Conservation (phyloP, 2,329 filamentous ascomycete species). For the Epichloe elymi region DNA sequence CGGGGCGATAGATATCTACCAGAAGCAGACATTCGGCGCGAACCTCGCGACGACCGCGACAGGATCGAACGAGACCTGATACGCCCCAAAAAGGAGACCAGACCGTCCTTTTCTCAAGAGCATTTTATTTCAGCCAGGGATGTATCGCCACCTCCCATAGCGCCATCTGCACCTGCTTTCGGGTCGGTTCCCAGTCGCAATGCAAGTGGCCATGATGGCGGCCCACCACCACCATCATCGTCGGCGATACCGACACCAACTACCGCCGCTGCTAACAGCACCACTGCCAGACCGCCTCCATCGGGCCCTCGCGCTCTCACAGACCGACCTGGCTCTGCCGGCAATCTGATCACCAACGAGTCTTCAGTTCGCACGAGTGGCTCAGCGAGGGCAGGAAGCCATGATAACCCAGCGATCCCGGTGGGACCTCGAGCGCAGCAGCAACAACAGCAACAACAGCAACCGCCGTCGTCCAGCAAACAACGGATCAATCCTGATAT, state of each 20-base stretch:
- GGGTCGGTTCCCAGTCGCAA: constrained; percentile 39
- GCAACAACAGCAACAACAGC: constrained; percentile 17
- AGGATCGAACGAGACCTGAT: constrained; percentile 31
- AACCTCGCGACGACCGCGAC: constrained; percentile 35
- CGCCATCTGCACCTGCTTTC: constrained; percentile 45
- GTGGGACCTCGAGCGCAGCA: constrained; percentile 41
- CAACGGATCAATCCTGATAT: constrained; percentile 46
- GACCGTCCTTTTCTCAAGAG: constrained; percentile 35
- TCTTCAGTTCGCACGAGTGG: constrained; percentile 24
- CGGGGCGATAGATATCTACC: constrained; percentile 27
- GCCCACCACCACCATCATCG: constrained; percentile 12
- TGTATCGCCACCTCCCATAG: constrained; percentile 43
- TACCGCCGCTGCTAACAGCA: not conserved
- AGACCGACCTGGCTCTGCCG: constrained; percentile 34
- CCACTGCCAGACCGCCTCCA: constrained; percentile 31
- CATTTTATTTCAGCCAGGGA: constrained; percentile 33
- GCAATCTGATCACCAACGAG: constrained; percentile 14
- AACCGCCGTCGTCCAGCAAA: constrained; percentile 41
- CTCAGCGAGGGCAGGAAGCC: constrained; percentile 25
- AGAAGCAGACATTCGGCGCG: constrained; percentile 27
- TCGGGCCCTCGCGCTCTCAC: constrained; percentile 39
- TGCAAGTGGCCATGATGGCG: constrained; percentile 14
- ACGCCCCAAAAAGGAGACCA: constrained; percentile 36
- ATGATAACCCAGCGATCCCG: constrained; percentile 36
- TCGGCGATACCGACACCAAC: not conserved